phyloP scores from a whole-genome alignment of 2,329 filamentous ascomycete genomes.

The Cladosporium sp. region DNA sequence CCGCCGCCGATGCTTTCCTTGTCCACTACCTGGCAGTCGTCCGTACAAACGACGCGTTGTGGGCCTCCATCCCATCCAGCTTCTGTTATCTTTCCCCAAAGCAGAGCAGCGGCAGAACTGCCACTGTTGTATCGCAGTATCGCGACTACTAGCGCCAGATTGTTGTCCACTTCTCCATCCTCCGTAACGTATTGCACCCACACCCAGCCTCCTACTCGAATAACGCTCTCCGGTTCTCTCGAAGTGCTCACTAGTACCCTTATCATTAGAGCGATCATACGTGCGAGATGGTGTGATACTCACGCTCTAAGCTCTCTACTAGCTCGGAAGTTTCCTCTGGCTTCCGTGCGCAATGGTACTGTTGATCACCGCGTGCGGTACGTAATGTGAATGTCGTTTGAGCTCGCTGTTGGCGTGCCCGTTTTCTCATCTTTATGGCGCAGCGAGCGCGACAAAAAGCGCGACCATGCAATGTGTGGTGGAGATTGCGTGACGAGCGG shows the following conservation, averaged over 20 bases:
- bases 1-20: conserved; percentile 12
- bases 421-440: conserved; percentile 11
- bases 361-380: conserved; percentile 12
- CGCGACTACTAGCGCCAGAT: conserved; percentile 13
- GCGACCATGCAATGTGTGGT: conserved; percentile 1
- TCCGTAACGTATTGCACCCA: conserved; percentile 15
- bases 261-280: conserved; percentile 7
- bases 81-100: conserved; percentile 13
- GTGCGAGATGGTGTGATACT: conserved; percentile 8
- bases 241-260: conserved; percentile 9
- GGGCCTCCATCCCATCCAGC: conserved; percentile 12
- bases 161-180: conserved; percentile 13
- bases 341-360: conserved; percentile 13
- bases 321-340: conserved; percentile 10
- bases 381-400: conserved; percentile 14
- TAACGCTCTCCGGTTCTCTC: conserved; percentile 13
- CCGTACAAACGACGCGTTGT: conserved; percentile 14
- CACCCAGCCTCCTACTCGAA: conserved; percentile 15
- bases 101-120: conserved; percentile 9
- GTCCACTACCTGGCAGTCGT: conserved; percentile 16
- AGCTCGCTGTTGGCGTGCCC: conserved; percentile 1
- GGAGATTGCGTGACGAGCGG: conserved; percentile 8
- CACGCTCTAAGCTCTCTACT: conserved; percentile 7
- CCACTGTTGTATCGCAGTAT: conserved; percentile 11
- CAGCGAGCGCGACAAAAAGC: conserved; percentile 6